Conservation (phyloP, 75 land plant species). For the Gnetum montanum region DNA sequence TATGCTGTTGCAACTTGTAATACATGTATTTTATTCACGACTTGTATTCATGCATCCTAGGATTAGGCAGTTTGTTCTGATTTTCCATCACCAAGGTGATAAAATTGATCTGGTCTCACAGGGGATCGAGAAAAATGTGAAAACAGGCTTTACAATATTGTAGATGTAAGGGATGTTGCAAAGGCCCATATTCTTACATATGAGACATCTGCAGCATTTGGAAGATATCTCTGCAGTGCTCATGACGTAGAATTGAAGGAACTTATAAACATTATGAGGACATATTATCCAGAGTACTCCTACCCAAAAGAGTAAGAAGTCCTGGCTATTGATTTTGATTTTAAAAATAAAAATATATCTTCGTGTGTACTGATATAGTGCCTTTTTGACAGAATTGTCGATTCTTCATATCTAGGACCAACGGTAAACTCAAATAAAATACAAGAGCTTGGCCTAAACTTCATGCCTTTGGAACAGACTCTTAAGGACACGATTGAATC, state of each 20-base stretch:
- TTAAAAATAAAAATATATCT: too few species aligned
- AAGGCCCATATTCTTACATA: constrained; percentile 45
- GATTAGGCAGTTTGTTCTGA: too few species aligned
- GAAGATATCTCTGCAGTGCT: constrained; percentile 51
- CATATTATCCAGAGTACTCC: constrained; percentile 41
- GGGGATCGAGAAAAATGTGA: constrained; percentile 10
- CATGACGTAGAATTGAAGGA: constrained; percentile 14
- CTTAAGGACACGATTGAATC: constrained; percentile 34
- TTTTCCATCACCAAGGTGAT: too few species aligned
- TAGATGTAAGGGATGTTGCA: constrained; percentile 75
- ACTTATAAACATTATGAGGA: constrained; percentile 28
- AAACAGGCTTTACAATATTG: constrained; percentile 9
- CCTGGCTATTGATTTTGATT: too few species aligned
- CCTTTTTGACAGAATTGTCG: too few species aligned
- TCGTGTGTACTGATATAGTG: too few species aligned
- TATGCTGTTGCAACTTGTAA: too few species aligned
- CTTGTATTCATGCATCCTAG: too few species aligned
- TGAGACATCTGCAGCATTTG: constrained; percentile 39
- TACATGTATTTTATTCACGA: too few species aligned
- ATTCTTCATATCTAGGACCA: too few species aligned
- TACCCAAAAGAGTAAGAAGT: constrained; percentile 38
- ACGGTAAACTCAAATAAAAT: constrained; percentile 37
- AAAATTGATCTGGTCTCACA: too few species aligned
- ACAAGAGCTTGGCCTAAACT: constrained; percentile 37
- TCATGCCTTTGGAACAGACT: constrained; percentile 37